phyloP scores from a whole-genome alignment of 2,329 filamentous ascomycete genomes.

The Calonectria pseudoturangicola region DNA sequence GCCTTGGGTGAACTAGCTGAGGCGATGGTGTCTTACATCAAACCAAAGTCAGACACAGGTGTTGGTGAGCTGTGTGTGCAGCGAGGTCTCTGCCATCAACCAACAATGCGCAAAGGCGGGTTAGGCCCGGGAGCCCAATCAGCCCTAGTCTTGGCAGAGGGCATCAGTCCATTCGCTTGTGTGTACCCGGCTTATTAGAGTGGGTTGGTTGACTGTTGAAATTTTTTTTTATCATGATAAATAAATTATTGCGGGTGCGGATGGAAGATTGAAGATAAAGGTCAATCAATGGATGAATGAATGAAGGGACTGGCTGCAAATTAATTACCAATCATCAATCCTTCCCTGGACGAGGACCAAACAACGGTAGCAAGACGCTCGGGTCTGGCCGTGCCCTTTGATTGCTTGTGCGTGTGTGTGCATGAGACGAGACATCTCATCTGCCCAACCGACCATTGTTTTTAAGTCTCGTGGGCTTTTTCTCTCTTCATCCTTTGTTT shows the following conservation, averaged over 20 bases:
- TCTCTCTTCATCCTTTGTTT: no score
- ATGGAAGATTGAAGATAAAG: neutral
- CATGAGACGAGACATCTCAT: neutral
- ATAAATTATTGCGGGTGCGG: neutral
- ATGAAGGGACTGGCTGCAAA: neutral
- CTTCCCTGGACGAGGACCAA: neutral
- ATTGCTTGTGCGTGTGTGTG: neutral
- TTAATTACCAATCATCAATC: slow-evolving; percentile 1
- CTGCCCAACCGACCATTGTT: no score
- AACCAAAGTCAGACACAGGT: slow-evolving; percentile 9
- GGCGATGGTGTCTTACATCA: neutral
- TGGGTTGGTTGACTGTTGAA: neutral
- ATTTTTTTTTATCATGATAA: neutral
- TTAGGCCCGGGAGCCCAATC: neutral
- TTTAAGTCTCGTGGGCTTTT: neutral
- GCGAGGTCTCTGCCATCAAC: neutral
- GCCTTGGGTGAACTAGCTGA: neutral
- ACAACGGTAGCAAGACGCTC: slow-evolving; percentile 8
- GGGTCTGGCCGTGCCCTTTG: slow-evolving; percentile 26
- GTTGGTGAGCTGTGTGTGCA: neutral
- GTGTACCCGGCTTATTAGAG: neutral
- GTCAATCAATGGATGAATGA: neutral
- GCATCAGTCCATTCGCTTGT: no score
- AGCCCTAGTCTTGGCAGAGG: slow-evolving; percentile 10
- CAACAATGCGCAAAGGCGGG: neutral